Conservation (phyloP, 116 monocot species). For the Cymodocea nodosa region DNA sequence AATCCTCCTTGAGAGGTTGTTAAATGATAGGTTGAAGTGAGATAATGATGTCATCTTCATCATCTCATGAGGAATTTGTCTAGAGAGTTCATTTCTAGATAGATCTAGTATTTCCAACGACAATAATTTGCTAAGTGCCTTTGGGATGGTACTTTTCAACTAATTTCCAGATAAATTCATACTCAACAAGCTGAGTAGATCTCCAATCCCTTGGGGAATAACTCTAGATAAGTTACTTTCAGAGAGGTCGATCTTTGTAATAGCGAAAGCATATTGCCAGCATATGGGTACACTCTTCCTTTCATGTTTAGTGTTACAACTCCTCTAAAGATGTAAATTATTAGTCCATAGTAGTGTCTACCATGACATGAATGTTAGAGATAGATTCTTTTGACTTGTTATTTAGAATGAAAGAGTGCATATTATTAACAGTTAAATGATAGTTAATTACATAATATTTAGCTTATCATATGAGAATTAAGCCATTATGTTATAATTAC, state of each 20-base stretch:
- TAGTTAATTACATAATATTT: too few relatives aligned
- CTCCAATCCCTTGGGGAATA: conserved; percentile 18
- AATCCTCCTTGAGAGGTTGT: conserved; percentile 19
- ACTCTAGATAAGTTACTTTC: conserved; percentile 24
- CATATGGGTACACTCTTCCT: conserved; percentile 3
- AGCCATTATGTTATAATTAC: too few relatives aligned
- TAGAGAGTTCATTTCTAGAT: conserved; percentile 13
- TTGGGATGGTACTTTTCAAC: conserved; percentile 4
- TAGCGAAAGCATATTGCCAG: conserved; percentile 1
- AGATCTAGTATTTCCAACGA: conserved; percentile 12
- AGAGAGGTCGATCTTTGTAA: conserved; percentile 31
- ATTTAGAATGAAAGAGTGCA: too few relatives aligned
- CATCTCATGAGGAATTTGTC: conserved; percentile 9
- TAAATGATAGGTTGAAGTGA: conserved; percentile 12
- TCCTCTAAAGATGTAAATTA: too few relatives aligned
- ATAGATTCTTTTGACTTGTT: too few relatives aligned
- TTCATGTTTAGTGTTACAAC: conserved; percentile 8
- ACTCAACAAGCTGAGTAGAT: conserved; percentile 5
- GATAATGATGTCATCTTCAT: conserved; percentile 3
- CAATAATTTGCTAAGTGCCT: not conserved
- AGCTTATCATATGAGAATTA: too few relatives aligned
- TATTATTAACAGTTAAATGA: too few relatives aligned
- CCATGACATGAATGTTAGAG: too few relatives aligned
- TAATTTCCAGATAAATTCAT: conserved; percentile 30
- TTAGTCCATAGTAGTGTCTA: too few relatives aligned